Evolutionary conservation across 768 basidiomycete genomes (phyloP).

Genomic region (Tulasnella sp.): DNA sequence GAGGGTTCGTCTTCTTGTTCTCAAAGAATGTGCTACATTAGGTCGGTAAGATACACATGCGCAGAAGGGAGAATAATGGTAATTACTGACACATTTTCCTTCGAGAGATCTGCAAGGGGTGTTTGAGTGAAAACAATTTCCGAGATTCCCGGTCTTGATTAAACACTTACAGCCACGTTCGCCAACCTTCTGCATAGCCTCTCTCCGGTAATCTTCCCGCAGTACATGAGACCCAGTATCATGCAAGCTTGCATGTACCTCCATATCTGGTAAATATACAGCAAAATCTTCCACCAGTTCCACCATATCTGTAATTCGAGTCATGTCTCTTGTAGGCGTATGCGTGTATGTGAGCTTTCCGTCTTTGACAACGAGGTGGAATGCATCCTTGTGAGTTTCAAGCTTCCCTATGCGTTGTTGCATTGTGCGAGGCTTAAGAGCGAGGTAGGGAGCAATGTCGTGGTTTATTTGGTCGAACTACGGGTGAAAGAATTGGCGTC

Average conservation of each 20-base stretch:
- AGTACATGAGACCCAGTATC: constrained; percentile 11
- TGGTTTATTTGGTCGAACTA: constrained; percentile 40
- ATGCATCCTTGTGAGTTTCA: background rate
- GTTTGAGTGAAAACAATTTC: background rate
- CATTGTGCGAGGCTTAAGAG: background rate
- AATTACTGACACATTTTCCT: background rate
- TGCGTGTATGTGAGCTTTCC: background rate
- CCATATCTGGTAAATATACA: constrained; percentile 2
- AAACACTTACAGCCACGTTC: background rate
- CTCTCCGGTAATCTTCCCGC: background rate
- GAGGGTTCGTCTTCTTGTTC: background rate
- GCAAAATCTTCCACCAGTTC: background rate
- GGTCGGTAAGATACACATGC: background rate
- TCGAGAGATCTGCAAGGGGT: background rate
- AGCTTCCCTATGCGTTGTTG: background rate
- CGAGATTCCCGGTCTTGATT: background rate
- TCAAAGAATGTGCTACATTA: background rate
- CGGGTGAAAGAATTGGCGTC: constrained; percentile 29
- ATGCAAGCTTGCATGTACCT: background rate
- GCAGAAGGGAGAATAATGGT: background rate
- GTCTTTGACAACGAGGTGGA: background rate
- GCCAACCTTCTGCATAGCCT: background rate
- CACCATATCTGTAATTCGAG: background rate
- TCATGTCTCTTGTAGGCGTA: background rate
- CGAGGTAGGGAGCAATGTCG: constrained; percentile 11